Conservation (phyloP, 331 rosid species). For the Dryas integrifolia region DNA sequence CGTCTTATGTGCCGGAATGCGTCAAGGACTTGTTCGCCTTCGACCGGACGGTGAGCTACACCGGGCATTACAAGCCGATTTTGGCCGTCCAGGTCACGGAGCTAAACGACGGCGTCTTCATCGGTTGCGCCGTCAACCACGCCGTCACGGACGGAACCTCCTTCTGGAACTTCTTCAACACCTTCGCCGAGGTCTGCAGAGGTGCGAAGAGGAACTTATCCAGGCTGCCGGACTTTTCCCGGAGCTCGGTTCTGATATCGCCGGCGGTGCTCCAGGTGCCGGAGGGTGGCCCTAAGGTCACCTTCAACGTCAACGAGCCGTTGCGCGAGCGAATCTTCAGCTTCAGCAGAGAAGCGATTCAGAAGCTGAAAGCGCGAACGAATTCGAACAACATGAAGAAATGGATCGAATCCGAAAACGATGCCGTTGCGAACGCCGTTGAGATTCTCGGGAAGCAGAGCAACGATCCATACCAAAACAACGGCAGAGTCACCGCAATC, state of each 20-base stretch:
- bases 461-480: constrained; percentile 40
- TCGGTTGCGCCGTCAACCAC: constrained; percentile 76
- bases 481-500: constrained; percentile 35
- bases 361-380: constrained; percentile 49
- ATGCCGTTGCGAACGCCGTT: constrained; percentile 6
- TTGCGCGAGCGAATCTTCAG: constrained; percentile 66
- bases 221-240: constrained; percentile 53
- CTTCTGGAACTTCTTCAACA: constrained; percentile 93
- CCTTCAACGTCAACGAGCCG: constrained; percentile 58
- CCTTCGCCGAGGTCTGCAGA: constrained; percentile 62
- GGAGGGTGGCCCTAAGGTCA: constrained; percentile 59
- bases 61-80: constrained; percentile 62
- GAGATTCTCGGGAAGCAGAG: constrained; percentile 56
- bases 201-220: constrained; percentile 25
- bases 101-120: constrained; percentile 70
- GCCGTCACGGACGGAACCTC: constrained; percentile 85
- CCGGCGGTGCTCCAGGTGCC: constrained; percentile 57
- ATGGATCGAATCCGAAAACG: constrained; percentile 5
- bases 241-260: constrained; percentile 53
- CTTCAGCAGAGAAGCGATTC: constrained; percentile 67
- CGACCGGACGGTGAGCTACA: constrained; percentile 66
- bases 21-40: constrained; percentile 59
- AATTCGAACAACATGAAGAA: constrained; percentile 34
- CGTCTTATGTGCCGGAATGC: constrained; percentile 38
- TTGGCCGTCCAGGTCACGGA: constrained; percentile 76